Evolutionary conservation across 306 rosid species (phyloP).

Genomic region (Cercis canadensis): DNA sequence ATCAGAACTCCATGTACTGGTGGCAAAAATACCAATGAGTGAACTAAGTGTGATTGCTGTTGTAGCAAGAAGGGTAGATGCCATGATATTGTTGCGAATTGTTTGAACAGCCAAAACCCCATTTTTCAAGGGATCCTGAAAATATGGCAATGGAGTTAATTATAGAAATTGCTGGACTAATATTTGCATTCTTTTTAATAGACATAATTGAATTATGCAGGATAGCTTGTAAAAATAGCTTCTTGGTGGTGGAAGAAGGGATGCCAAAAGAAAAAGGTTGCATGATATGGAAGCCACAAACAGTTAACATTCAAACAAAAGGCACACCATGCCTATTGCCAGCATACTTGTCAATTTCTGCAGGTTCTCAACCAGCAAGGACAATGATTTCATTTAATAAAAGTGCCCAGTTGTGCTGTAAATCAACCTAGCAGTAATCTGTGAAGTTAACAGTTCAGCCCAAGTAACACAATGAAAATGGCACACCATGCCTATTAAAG

Average conservation of each 20-base stretch:
- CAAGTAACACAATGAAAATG: background rate
- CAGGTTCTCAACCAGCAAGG: background rate
- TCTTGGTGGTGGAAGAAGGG: background rate
- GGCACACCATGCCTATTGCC: background rate
- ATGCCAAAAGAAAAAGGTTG: background rate
- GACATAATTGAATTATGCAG: too few species aligned
- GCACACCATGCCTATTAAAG: background rate
- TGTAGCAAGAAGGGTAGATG: slow-evolving; percentile 82
- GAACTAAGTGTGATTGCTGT: slow-evolving; percentile 85
- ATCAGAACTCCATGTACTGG: slow-evolving; percentile 46
- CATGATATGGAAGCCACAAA: background rate
- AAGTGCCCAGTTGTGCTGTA: too few species aligned
- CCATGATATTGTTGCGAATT: slow-evolving; percentile 89
- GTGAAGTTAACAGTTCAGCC: too few species aligned
- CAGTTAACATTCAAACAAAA: background rate
- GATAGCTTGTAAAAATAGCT: background rate
- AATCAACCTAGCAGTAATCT: too few species aligned
- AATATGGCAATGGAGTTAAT: slow-evolving; percentile 32
- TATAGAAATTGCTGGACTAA: slow-evolving; percentile 15
- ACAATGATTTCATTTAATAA: background rate
- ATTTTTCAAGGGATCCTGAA: slow-evolving; percentile 88
- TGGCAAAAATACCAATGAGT: slow-evolving; percentile 76
- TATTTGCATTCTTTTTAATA: background rate
- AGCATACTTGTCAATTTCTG: background rate
- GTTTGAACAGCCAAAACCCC: slow-evolving; percentile 83